A percentile compares a stretch with the other conserved stretches of the same genome.
Conservation (phyloP, 331 rosid genomes). For the Rhamnella rubrinervis region DNA sequence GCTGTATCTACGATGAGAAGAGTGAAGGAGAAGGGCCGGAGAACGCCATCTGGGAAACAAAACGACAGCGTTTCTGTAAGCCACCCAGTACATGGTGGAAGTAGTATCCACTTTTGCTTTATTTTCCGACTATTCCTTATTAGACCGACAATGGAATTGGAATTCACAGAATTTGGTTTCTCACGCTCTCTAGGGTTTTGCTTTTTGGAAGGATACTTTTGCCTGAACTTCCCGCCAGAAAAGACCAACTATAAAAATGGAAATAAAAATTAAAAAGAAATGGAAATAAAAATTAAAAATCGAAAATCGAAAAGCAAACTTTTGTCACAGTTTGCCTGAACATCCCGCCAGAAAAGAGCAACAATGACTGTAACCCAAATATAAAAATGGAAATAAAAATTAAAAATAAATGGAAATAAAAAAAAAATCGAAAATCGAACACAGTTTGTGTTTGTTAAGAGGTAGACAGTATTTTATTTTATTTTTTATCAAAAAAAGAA, state of each 20-base stretch:
- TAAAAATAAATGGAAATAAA: too few relatives aligned
- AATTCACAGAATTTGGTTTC: not conserved
- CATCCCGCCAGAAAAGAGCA: slow-evolving; percentile 22
- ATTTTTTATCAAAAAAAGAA: too few relatives aligned
- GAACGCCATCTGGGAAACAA: slow-evolving; percentile 30
- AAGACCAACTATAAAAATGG: not conserved
- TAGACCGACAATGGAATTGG: not conserved
- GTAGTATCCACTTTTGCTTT: not conserved
- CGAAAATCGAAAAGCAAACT: too few relatives aligned
- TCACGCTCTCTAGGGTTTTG: not conserved
- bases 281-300: too few relatives aligned
- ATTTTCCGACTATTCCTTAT: not conserved
- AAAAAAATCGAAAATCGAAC: too few relatives aligned
- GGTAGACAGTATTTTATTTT: too few relatives aligned
- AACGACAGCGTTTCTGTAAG: slow-evolving; percentile 49
- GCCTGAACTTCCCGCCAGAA: slow-evolving; percentile 14
- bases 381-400: too few relatives aligned
- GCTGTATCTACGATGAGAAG: too few relatives aligned
- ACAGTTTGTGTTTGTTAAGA: too few relatives aligned
- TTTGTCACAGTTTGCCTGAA: too few relatives aligned
- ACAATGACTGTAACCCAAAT: too few relatives aligned
- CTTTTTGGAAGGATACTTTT: not conserved
- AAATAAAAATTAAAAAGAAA: too few relatives aligned
- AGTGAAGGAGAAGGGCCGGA: slow-evolving; percentile 7
- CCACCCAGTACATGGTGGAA: slow-evolving; percentile 44